phyloP scores from a whole-genome alignment of 176 grass and related monocot genomes.

The Miscanthus lutarioriparius region DNA sequence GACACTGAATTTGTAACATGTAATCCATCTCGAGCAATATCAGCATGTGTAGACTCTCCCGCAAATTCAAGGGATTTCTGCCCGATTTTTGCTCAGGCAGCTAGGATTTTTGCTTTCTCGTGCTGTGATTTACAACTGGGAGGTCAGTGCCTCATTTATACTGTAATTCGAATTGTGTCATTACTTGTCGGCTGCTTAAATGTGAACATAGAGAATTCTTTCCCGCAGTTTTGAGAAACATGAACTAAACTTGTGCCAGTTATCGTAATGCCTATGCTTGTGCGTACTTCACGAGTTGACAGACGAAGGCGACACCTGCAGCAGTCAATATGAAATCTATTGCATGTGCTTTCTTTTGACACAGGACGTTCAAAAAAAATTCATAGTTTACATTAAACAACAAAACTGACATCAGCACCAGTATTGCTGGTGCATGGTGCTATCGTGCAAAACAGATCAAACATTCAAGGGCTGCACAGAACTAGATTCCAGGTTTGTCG shows the following conservation, averaged over 20 bases:
- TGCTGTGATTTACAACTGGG: not conserved
- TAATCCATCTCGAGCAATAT: not conserved
- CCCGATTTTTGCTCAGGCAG: not conserved
- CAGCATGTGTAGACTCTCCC: not conserved
- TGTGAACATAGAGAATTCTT: not conserved
- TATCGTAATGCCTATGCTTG: not conserved
- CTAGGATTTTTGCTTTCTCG: not conserved
- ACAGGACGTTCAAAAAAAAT: not conserved
- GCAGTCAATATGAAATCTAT: not conserved
- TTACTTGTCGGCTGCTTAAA: not conserved
- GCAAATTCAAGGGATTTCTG: not conserved
- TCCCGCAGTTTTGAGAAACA: not conserved
- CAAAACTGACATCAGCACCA: not conserved
- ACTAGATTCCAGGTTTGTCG: slow-evolving; percentile 37
- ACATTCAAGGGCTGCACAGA: slow-evolving; percentile 54
- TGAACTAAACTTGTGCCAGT: not conserved
- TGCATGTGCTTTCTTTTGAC: not conserved
- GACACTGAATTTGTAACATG: not conserved
- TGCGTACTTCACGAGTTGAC: not conserved
- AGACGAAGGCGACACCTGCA: not conserved
- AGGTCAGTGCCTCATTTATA: not conserved
- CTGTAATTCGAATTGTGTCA: not conserved
- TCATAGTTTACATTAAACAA: not conserved
- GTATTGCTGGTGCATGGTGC: not conserved
- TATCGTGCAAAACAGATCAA: slow-evolving; percentile 37